Evolutionary conservation across 2,329 filamentous ascomycete genomes (phyloP).

Genomic region (Ampelomyces quisqualis): DNA sequence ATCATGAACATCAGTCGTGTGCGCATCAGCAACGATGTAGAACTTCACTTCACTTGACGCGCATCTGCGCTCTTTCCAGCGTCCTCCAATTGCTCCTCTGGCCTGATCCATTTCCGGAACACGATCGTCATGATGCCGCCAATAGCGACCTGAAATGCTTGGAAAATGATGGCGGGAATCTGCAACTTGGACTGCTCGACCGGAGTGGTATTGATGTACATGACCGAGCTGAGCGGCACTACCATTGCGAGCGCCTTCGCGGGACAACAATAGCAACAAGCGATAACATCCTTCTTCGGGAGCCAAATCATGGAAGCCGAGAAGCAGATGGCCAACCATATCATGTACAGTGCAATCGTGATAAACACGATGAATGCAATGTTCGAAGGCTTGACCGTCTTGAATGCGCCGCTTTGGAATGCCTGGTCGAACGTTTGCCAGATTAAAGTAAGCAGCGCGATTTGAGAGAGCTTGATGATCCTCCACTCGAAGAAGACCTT

Average conservation of each 20-base stretch:
- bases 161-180: conserved; percentile 63
- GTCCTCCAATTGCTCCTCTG: conserved; percentile 54
- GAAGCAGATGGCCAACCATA: conserved; percentile 65
- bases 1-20: no score
- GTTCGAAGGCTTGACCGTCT: conserved; percentile 59
- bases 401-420: conserved; percentile 64
- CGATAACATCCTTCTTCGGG: conserved; percentile 63
- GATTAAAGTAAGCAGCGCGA: conserved; percentile 52
- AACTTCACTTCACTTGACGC: conserved; percentile 6
- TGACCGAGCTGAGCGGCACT: conserved; percentile 66
- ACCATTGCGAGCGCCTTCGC: conserved; percentile 72
- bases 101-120: conserved; percentile 51
- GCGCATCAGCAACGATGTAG: no score
- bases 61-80: conserved; percentile 22
- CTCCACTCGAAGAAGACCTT: conserved; percentile 55
- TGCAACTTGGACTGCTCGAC: conserved; percentile 60
- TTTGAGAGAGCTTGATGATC: conserved; percentile 48
- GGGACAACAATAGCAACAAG: conserved; percentile 71
- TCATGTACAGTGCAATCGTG: conserved; percentile 61
- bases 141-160: conserved; percentile 48
- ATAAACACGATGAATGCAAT: conserved; percentile 68
- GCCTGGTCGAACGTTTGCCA: conserved; percentile 69
- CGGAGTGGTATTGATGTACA: conserved; percentile 61
- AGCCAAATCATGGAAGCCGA: conserved; percentile 56
- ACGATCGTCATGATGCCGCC: conserved; percentile 47